Conservation (phyloP, 2,329 filamentous ascomycete species). For the Salinomyces thailandicus region DNA sequence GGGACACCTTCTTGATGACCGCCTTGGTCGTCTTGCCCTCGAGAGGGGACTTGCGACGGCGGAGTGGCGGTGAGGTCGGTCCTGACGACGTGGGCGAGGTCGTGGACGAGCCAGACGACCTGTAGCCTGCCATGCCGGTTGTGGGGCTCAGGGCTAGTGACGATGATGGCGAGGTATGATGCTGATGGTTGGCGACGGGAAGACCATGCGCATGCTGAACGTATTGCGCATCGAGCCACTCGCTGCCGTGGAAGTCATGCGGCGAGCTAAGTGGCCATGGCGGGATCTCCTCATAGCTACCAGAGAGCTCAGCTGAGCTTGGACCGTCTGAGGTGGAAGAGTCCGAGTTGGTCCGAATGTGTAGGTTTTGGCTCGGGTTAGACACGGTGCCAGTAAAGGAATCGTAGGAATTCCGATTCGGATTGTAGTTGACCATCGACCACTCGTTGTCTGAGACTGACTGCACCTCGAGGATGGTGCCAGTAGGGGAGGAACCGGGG, state of each 20-base stretch:
- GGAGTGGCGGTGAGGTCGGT: slow-evolving; percentile 45
- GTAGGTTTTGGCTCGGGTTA: slow-evolving; percentile 83
- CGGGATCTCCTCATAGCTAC: slow-evolving; percentile 71
- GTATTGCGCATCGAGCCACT: slow-evolving; percentile 53
- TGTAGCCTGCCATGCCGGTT: slow-evolving; percentile 14
- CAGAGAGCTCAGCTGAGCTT: slow-evolving; percentile 52
- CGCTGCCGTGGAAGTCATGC: slow-evolving; percentile 54
- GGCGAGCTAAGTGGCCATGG: slow-evolving; percentile 70
- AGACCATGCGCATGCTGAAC: slow-evolving; percentile 27
- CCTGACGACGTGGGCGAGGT: slow-evolving; percentile 26
- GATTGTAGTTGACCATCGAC: slow-evolving; percentile 61
- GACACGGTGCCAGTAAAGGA: slow-evolving; percentile 58
- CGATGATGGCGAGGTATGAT: slow-evolving; percentile 21
- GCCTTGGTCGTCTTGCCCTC: slow-evolving; percentile 72
- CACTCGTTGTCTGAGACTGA: slow-evolving; percentile 88
- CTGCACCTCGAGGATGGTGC: slow-evolving; percentile 74
- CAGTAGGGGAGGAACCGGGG: slow-evolving; percentile 57
- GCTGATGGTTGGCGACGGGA: slow-evolving; percentile 13
- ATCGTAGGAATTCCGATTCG: slow-evolving; percentile 53
- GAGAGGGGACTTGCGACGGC: slow-evolving; percentile 48
- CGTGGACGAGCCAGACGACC: slow-evolving; percentile 22
- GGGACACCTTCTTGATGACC: slow-evolving; percentile 60
- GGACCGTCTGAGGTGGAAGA: slow-evolving; percentile 61
- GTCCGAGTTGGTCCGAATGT: slow-evolving; percentile 77
- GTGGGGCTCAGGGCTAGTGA: slow-evolving; percentile 22